Evolutionary conservation across 768 basidiomycete genomes (phyloP), one percentile per base, ranked within the genome.

Genomic region (Holtermanniella nyarrowii): DNA sequence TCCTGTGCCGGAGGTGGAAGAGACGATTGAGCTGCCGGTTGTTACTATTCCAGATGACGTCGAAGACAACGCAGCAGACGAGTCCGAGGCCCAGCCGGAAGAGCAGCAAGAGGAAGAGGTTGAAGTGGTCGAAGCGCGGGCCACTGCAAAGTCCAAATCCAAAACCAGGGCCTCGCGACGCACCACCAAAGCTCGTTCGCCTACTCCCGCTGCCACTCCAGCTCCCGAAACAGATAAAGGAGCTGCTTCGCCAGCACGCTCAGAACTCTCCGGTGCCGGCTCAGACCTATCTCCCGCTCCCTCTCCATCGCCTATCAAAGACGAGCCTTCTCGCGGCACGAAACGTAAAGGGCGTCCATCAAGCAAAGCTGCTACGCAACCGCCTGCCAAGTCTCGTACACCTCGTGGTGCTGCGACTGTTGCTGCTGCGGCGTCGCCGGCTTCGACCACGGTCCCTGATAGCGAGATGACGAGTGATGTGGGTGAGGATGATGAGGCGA

Each of bases 331-430:
- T 1, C 43, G 62, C 12, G 27, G 26, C 7, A 48, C 52, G 31
- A 63, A 63, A 43, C 54, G 62, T 5, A 63, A 63, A 52, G 57
- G 58, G 3, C 26, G 31, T 4, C 25, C 45, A 37, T 37, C 31
- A 37, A 37, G 31, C 31, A 37, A 37, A 37, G 31, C 31, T 7
- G 31, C 31, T 16, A 16, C 31, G n/a, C n/a, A n/a, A 7, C 7
- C 10, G 10, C 10, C 31, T 37, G 31, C 16, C 31, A 37, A 37
- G 31, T 16, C 16, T 7, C 31, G 31, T 37, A 16, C 31, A 37
- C 31, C 31, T 16, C 31, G 31, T n/a, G n/a, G n/a, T n/a, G n/a
- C n/a, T n/a, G n/a, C n/a, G n/a, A n/a, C n/a, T n/a, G n/a, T n/a
- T 39, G 37, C 37, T 16, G 31, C 31, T 7, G 31, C 31, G 31